A percentile compares a stretch with the other conserved stretches of the same genome.
Evolutionary conservation across 345 rosid genomes (phyloP).

Genomic region (Euphorbia peplus): DNA sequence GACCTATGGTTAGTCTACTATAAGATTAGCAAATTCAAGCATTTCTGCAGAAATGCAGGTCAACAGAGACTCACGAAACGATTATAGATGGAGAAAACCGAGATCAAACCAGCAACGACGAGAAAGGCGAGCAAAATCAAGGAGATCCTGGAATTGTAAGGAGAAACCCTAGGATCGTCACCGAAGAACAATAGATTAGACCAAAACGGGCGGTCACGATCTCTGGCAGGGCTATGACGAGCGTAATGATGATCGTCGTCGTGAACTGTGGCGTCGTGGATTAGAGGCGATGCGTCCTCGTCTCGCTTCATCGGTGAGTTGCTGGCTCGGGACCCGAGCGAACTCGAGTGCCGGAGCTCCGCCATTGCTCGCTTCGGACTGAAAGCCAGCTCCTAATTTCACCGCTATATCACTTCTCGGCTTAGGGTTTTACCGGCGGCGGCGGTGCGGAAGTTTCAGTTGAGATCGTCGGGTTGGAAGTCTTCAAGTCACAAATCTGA

Average conservation of each 20-base stretch:
- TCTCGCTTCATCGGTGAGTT: constrained; percentile 90
- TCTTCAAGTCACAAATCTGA: not conserved
- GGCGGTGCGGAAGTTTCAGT: not conserved
- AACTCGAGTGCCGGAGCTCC: constrained; percentile 94
- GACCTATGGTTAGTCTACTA: not conserved
- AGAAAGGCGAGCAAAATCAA: constrained; percentile 44
- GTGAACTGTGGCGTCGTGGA: constrained; percentile 45
- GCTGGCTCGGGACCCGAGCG: constrained; percentile 74
- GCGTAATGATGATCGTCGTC: constrained; percentile 51
- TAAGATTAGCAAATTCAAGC: not conserved
- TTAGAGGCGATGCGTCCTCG: constrained; percentile 74
- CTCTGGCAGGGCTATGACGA: constrained; percentile 41
- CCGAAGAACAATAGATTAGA: constrained; percentile 44
- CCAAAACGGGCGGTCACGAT: constrained; percentile 86
- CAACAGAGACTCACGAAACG: constrained; percentile 50
- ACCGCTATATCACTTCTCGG: not conserved
- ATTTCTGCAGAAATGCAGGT: not conserved
- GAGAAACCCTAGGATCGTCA: constrained; percentile 83
- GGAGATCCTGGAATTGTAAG: constrained; percentile 52
- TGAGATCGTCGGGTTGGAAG: not conserved
- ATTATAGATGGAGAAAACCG: constrained; percentile 56
- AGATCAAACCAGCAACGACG: constrained; percentile 59
- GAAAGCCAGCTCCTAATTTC: constrained; percentile 23
- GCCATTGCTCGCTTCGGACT: constrained; percentile 72
- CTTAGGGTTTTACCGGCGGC: not conserved